Percentiles rank a stretch among this genome's conserved stretches.
Conservation (phyloP, 139 green algal species). For the Nannochloris sp. region DNA sequence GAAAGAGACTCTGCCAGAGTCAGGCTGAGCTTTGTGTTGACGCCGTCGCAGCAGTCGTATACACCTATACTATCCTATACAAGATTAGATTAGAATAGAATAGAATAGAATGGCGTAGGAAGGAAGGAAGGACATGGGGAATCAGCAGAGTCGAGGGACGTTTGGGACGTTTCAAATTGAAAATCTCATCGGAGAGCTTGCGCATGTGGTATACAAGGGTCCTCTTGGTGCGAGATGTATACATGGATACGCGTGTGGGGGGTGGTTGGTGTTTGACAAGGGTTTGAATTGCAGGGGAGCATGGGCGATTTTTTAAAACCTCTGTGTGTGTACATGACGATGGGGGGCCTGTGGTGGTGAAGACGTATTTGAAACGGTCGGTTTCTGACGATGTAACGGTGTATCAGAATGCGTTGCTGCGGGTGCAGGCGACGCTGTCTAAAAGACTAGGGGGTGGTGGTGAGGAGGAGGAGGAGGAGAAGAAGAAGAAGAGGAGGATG, state of each 20-base stretch:
- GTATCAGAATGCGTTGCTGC: constrained; percentile 62
- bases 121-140: constrained; percentile 24
- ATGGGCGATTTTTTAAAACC: constrained; percentile 75
- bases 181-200: constrained; percentile 41
- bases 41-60: too few species aligned
- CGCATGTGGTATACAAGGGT: constrained; percentile 62
- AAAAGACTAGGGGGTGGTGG: too few species aligned
- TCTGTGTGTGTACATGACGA: constrained; percentile 81
- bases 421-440: constrained; percentile 35
- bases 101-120: constrained; percentile 3
- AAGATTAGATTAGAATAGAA: neutral
- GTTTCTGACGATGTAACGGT: constrained; percentile 33
- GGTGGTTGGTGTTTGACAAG: too few species aligned
- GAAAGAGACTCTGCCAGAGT: too few species aligned
- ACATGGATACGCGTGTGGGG: neutral
- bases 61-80: neutral
- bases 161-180: constrained; percentile 6
- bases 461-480: constrained; percentile 1
- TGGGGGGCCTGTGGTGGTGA: constrained; percentile 85
- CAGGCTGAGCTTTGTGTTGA: too few species aligned
- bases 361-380: constrained; percentile 29
- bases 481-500: constrained; percentile 14
- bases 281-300: too few species aligned
- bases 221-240: constrained; percentile 20
- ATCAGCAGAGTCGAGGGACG: constrained; percentile 20